These are phyloP conservation scores for Chimonanthus praecox DNA, from an alignment of 164 flowering plant genomes.

Conservation along the genomic window DNA sequence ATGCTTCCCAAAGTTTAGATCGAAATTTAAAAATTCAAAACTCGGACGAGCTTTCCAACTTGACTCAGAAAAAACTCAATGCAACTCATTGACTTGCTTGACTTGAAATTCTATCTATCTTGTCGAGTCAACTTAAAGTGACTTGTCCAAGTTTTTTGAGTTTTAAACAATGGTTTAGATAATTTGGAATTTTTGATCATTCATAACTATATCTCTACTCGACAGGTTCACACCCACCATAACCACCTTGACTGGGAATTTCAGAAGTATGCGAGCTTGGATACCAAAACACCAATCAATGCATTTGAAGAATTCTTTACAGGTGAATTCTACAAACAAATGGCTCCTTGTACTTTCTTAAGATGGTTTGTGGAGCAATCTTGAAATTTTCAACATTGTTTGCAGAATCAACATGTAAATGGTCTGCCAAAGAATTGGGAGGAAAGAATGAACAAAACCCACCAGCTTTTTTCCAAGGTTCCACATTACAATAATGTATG, in stretches of 20 bases:
- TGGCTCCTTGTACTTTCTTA: not conserved
- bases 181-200: too few species aligned
- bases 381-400: not conserved
- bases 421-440: conserved; percentile 71
- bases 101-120: not conserved
- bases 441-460: conserved; percentile 43
- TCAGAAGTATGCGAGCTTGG: conserved; percentile 74
- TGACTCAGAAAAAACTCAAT: too few species aligned
- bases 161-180: too few species aligned
- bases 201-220: not conserved
- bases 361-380: not conserved
- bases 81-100: not conserved
- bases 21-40: too few species aligned
- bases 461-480: conserved; percentile 64
- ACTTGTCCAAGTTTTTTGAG: too few species aligned
- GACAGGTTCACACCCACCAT: conserved; percentile 71
- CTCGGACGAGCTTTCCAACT: too few species aligned
- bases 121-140: not conserved
- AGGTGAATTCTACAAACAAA: conserved; percentile 29
- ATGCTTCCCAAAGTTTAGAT: not conserved
- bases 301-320: conserved; percentile 56
- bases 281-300: conserved; percentile 74
- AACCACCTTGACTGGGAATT: conserved; percentile 75
- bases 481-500: conserved; percentile 74
- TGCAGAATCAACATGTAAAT: conserved; percentile 55